phyloP scores from a whole-genome alignment of 1,139 yeast genomes.

The Diutina mesorugosa region DNA sequence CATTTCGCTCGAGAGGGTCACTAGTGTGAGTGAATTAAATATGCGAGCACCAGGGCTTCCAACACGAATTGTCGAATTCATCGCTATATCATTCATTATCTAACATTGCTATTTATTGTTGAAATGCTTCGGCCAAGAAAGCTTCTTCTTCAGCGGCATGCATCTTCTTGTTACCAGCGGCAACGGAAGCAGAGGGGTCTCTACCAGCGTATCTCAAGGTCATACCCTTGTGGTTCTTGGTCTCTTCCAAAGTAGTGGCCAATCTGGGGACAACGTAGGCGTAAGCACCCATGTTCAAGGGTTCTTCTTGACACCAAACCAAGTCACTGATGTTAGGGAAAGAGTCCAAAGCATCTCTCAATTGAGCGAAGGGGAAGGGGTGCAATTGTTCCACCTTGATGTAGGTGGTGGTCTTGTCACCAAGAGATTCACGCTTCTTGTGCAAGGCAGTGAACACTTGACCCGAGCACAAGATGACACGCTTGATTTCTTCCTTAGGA shows the following conservation, averaged over 20 bases:
- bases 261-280: slow-evolving; percentile 72
- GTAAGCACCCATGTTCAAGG: slow-evolving; percentile 94
- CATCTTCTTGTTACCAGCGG: slow-evolving; percentile 90
- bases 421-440: slow-evolving; percentile 72
- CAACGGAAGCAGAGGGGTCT: slow-evolving; percentile 95
- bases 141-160: slow-evolving; percentile 85
- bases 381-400: slow-evolving; percentile 88
- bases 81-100: not conserved
- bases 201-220: slow-evolving; percentile 86
- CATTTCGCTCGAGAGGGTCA: not conserved
- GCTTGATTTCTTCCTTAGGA: slow-evolving; percentile 75
- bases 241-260: slow-evolving; percentile 59
- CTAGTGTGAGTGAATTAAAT: not conserved
- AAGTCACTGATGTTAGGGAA: slow-evolving; percentile 81
- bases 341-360: slow-evolving; percentile 68
- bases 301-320: slow-evolving; percentile 98
- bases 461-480: slow-evolving; percentile 76
- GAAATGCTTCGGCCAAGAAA: slow-evolving; percentile 70
- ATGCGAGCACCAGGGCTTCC: not conserved
- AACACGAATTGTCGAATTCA: not conserved
- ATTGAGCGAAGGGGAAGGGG: slow-evolving; percentile 97
- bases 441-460: slow-evolving; percentile 90
- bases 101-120: slow-evolving; percentile 7
- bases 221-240: slow-evolving; percentile 48
- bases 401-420: slow-evolving; percentile 75